These are phyloP conservation scores for Acanthamoeba triangularis DNA, from an alignment of 208 protist genomes.

Conservation along the genomic window DNA sequence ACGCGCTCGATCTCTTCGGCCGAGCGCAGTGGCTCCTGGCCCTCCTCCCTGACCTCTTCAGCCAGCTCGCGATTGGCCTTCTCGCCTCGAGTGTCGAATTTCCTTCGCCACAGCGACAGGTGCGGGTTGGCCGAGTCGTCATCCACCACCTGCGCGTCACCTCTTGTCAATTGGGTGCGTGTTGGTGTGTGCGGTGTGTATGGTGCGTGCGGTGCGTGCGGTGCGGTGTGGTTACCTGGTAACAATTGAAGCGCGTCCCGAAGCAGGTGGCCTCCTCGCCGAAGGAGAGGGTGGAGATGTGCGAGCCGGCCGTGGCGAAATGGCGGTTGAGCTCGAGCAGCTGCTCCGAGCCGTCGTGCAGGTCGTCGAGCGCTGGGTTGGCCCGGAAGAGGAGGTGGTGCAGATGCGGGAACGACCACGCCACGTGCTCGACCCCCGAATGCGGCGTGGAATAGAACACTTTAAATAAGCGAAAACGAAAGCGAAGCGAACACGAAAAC, in stretches of 20 bases:
- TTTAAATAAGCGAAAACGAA: neutral
- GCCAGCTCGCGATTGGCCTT: neutral
- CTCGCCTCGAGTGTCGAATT: neutral
- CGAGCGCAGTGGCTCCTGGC: neutral
- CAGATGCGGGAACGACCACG: conserved; percentile 38
- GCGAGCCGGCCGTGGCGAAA: neutral
- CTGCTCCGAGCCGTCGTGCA: neutral
- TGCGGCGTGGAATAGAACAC: conserved; percentile 46
- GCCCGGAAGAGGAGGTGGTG: conserved; percentile 40
- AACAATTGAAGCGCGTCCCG: conserved; percentile 25
- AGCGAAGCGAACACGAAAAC: neutral
- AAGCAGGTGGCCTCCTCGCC: conserved; percentile 44
- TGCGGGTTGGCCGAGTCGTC: conserved; percentile 58
- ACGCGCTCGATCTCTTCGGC: neutral
- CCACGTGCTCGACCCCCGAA: conserved; percentile 8
- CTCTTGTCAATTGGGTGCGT: neutral
- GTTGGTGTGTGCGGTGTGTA: no score
- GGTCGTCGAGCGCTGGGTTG: conserved; percentile 34
- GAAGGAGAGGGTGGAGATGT: conserved; percentile 66
- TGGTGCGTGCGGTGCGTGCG: no score
- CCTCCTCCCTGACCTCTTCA: neutral
- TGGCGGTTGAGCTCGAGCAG: conserved; percentile 9
- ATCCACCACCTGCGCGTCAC: conserved; percentile 9
- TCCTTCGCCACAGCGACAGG: conserved; percentile 3
- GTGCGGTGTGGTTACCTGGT: neutral